These are phyloP conservation scores for Hericium alpestre DNA, from an alignment of 768 basidiomycete species.

Conservation along the genomic window DNA sequence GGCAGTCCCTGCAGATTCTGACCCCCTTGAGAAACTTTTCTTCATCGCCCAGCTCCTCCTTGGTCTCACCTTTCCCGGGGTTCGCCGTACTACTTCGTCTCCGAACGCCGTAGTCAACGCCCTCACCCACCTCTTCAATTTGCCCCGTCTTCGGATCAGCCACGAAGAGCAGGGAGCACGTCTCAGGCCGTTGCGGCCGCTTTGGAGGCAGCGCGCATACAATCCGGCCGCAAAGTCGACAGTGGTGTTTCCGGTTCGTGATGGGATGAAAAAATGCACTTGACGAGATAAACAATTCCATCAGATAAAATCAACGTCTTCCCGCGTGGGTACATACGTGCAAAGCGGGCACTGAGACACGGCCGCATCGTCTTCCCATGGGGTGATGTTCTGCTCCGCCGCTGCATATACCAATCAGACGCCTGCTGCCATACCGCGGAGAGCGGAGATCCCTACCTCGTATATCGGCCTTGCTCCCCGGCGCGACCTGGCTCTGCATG, in stretches of 20 bases:
- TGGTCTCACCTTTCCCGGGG: slow-evolving; percentile 11
- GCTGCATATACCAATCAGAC: slow-evolving; percentile 26
- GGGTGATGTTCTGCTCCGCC: slow-evolving; percentile 86
- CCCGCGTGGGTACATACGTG: slow-evolving; percentile 34
- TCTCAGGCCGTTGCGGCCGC: slow-evolving; percentile 48
- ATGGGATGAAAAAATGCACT: slow-evolving; percentile 76
- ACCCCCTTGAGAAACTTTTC: slow-evolving; percentile 86
- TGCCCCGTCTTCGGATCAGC: slow-evolving; percentile 68
- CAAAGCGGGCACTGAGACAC: slow-evolving; percentile 82
- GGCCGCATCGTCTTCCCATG: slow-evolving; percentile 80
- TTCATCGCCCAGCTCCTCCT: slow-evolving; percentile 39
- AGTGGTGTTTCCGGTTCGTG: slow-evolving; percentile 93
- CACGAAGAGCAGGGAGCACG: slow-evolving; percentile 76
- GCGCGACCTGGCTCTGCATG: slow-evolving; percentile 30
- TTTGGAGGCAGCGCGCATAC: slow-evolving; percentile 84
- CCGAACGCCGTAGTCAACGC: slow-evolving; percentile 74
- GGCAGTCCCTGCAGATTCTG: slow-evolving; percentile 77
- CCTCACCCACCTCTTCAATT: slow-evolving; percentile 79
- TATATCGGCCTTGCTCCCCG: slow-evolving; percentile 47
- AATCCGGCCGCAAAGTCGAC: slow-evolving; percentile 84
- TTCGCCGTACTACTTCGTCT: slow-evolving; percentile 30
- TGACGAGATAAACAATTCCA: not conserved
- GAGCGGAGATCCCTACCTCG: slow-evolving; percentile 38
- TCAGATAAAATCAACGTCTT: not conserved
- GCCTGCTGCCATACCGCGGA: not conserved